A percentile compares a stretch with the other conserved stretches of the same genome.
Evolutionary conservation across 257 asterid genomes (phyloP).

Genomic region (Solanum pimpinellifolium): DNA sequence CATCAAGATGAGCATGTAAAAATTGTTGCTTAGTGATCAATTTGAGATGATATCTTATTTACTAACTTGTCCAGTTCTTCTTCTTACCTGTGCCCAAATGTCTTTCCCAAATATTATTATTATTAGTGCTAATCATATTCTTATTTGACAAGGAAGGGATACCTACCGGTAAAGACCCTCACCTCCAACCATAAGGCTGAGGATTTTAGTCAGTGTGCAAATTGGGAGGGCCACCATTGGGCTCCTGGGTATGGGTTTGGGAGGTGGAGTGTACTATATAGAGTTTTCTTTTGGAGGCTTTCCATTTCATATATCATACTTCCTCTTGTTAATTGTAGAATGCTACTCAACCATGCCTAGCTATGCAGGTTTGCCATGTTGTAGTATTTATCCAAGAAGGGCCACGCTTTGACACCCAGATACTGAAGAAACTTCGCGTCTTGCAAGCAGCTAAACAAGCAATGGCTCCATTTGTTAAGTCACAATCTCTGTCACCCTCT

Average conservation of each 20-base stretch:
- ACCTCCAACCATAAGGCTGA: background rate
- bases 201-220: background rate
- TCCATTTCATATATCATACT: background rate
- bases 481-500: conserved; percentile 31
- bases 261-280: background rate
- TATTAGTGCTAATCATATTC: background rate
- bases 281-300: background rate
- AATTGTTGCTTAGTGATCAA: background rate
- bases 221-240: background rate
- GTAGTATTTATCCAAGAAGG: conserved; percentile 77
- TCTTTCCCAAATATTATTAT: background rate
- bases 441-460: conserved; percentile 86
- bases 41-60: background rate
- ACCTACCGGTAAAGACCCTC: background rate
- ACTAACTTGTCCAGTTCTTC: background rate
- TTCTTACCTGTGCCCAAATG: background rate
- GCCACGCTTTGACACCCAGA: conserved; percentile 64
- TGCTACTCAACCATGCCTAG: conserved; percentile 39
- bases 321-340: background rate
- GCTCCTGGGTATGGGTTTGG: background rate
- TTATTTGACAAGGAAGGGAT: background rate
- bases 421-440: conserved; percentile 55
- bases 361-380: conserved; percentile 91
- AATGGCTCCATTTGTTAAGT: conserved; percentile 45
- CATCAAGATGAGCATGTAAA: background rate